These are phyloP conservation scores for Tolypocladium nubicola DNA, from an alignment of 2,329 filamentous ascomycete species.

Conservation along the genomic window DNA sequence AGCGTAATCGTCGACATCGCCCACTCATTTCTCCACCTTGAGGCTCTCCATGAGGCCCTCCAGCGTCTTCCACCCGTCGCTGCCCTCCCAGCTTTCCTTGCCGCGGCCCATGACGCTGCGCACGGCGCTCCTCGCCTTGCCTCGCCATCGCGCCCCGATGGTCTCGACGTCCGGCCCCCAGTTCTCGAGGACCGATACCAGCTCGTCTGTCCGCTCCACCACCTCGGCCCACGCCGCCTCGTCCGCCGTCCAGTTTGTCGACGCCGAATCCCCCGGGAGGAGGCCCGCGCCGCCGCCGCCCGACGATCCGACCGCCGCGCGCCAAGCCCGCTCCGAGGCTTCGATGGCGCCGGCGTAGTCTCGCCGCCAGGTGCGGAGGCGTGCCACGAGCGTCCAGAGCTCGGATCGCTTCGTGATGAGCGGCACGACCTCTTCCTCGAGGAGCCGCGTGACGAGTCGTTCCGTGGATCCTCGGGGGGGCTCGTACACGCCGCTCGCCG, in stretches of 20 bases:
- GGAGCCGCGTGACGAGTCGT: slow-evolving; percentile 55
- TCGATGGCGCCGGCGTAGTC: slow-evolving; percentile 66
- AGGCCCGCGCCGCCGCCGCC: slow-evolving; percentile 30
- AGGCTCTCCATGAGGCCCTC: slow-evolving; percentile 45
- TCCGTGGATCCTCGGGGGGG: slow-evolving; percentile 46
- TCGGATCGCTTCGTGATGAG: slow-evolving; percentile 71
- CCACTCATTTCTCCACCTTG: slow-evolving; percentile 19
- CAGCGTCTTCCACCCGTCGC: slow-evolving; percentile 53
- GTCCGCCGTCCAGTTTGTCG: slow-evolving; percentile 36
- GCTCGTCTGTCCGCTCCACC: slow-evolving; percentile 66
- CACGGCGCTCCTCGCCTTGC: slow-evolving; percentile 77
- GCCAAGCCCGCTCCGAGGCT: slow-evolving; percentile 84
- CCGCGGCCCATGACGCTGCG: slow-evolving; percentile 74
- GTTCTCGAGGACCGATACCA: slow-evolving; percentile 77
- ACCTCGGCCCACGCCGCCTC: slow-evolving; percentile 59
- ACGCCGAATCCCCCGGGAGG: slow-evolving; percentile 23
- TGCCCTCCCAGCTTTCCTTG: slow-evolving; percentile 75
- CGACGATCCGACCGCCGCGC: slow-evolving; percentile 51
- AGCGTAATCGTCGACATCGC: neutral
- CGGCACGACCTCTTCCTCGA: slow-evolving; percentile 67
- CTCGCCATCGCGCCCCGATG: slow-evolving; percentile 74
- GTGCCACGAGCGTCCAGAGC: slow-evolving; percentile 66
- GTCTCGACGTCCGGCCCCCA: slow-evolving; percentile 55
- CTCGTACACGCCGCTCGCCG: slow-evolving; percentile 19
- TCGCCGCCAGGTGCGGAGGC: slow-evolving; percentile 61